Conservation (phyloP, 768 basidiomycete species). For the Rhizopogon rudus region DNA sequence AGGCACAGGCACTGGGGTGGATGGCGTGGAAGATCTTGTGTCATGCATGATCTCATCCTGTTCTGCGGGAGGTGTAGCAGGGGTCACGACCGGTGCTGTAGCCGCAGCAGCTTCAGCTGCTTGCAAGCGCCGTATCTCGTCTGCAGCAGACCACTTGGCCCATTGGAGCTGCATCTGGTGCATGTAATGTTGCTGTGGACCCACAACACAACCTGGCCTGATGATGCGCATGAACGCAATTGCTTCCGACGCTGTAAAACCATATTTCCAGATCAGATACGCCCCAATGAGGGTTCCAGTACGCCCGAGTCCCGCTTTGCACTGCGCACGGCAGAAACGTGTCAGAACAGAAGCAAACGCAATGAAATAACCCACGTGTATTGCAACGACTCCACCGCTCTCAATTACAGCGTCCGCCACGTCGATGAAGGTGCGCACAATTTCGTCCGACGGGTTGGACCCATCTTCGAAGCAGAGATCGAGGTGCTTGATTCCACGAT, state of each 20-base stretch:
- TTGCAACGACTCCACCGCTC: conserved; percentile 75
- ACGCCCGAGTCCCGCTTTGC: conserved; percentile 94
- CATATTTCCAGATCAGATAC: conserved; percentile 98
- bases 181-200: conserved; percentile 92
- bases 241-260: conserved; percentile 92
- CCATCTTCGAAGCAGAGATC: conserved; percentile 98
- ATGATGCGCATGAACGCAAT: conserved; percentile 99
- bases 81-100: conserved; percentile 52
- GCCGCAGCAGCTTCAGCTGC: conserved; percentile 34
- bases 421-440: conserved; percentile 88
- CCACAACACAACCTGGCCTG: conserved; percentile 89
- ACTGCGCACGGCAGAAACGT: conserved; percentile 41
- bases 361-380: conserved; percentile 60
- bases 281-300: conserved; percentile 97
- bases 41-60: conserved; percentile 57
- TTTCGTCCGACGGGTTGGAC: conserved; percentile 94
- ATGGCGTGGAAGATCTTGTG: conserved; percentile 34
- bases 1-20: conserved; percentile 15
- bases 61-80: conserved; percentile 79
- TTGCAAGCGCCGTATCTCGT: conserved; percentile 57
- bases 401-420: conserved; percentile 76
- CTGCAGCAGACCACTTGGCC: conserved; percentile 88
- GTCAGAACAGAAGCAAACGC: conserved; percentile 7
- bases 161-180: conserved; percentile 93
- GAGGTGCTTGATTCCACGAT: conserved; percentile 82